Percentiles rank a stretch among this genome's conserved stretches.
These are phyloP conservation scores for Ilex paraguariensis DNA, from an alignment of 305 asterid species.

Conservation along the genomic window DNA sequence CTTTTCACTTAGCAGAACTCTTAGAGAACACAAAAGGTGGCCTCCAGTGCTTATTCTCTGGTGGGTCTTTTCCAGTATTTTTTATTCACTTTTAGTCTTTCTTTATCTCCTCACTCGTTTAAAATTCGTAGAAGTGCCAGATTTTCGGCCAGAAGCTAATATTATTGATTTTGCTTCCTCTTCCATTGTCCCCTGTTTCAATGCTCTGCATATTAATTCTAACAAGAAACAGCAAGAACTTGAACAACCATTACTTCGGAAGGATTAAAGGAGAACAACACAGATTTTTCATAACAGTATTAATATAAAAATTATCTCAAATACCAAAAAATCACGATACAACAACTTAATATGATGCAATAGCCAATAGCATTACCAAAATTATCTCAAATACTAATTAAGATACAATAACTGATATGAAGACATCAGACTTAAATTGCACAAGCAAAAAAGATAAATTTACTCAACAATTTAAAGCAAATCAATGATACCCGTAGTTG, in stretches of 20 bases:
- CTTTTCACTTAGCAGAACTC: conserved; percentile 24
- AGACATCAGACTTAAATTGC: conserved; percentile 5
- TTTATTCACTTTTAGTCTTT: conserved; percentile 23
- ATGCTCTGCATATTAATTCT: conserved; percentile 20
- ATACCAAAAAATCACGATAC: no score
- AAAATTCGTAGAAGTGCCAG: conserved; percentile 20
- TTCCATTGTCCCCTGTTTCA: conserved; percentile 38
- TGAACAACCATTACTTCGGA: conserved; percentile 39
- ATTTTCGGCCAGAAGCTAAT: conserved; percentile 30
- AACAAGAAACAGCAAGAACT: conserved; percentile 18
- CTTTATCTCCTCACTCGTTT: conserved; percentile 25
- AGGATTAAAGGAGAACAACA: background rate
- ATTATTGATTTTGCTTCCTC: conserved; percentile 31
- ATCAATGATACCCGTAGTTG: conserved; percentile 67
- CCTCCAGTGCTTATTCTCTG: conserved; percentile 57
- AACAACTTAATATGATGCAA: no score
- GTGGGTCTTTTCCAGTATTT: conserved; percentile 51
- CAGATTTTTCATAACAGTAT: no score
- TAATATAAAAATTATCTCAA: no score
- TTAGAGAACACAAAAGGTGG: conserved; percentile 35
- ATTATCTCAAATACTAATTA: background rate
- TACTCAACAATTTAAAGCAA: background rate
- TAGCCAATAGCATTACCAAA: no score
- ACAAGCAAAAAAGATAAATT: no score
- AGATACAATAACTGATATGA: background rate